Conservation (phyloP, 2,329 filamentous ascomycete genomes). For the Berkeleyomyces rouxiae region DNA sequence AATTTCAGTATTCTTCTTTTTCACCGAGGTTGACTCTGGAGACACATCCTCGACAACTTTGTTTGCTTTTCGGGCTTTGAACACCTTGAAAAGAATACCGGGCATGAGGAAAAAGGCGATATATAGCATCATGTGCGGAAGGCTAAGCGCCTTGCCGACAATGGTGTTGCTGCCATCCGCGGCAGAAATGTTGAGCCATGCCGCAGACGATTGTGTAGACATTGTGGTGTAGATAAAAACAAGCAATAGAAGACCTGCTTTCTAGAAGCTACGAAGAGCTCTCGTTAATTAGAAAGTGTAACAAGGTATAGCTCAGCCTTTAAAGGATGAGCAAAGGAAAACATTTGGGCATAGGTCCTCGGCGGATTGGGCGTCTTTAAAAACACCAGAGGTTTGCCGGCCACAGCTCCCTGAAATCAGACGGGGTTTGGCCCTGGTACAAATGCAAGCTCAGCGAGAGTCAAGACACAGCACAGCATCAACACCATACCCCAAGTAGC, state of each 20-base stretch:
- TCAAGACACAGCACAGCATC: neutral
- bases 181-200: conserved; percentile 8
- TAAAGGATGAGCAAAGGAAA: neutral
- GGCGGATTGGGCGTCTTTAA: neutral
- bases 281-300: neutral
- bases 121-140: conserved; percentile 27
- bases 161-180: neutral
- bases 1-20: conserved; percentile 11
- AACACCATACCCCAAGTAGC: neutral
- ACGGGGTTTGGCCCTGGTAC: neutral
- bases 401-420: neutral
- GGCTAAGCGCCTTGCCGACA: conserved; percentile 22
- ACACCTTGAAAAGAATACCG: conserved; percentile 26
- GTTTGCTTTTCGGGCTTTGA: conserved; percentile 22
- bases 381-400: neutral
- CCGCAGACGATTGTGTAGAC: conserved; percentile 9
- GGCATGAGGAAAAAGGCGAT: conserved; percentile 26
- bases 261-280: neutral
- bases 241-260: neutral
- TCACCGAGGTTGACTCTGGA: neutral
- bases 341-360: no score
- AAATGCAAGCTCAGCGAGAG: neutral
- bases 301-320: neutral
- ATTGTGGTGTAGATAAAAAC: neutral
- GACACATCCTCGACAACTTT: conserved; percentile 14